Conservation (phyloP, 768 basidiomycete genomes). For the Termitomyces sp. region DNA sequence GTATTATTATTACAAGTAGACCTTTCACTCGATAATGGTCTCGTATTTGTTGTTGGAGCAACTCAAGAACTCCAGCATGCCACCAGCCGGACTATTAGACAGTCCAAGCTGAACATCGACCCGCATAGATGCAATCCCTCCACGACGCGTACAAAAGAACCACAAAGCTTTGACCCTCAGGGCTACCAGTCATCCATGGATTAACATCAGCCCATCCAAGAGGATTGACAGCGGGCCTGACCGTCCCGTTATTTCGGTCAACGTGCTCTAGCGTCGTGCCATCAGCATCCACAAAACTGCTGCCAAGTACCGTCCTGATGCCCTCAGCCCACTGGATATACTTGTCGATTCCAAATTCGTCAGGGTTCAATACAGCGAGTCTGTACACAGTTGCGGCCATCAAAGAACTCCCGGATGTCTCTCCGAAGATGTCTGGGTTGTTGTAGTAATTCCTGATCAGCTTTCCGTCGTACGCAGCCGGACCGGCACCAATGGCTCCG, state of each 20-base stretch:
- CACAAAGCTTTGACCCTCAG: neutral
- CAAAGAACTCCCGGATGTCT: conserved; percentile 18
- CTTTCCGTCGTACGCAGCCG: conserved; percentile 8
- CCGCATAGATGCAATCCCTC: neutral
- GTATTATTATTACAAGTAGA: neutral
- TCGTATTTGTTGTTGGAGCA: neutral
- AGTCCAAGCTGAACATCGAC: neutral
- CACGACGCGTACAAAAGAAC: neutral
- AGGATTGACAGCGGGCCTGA: conserved; percentile 32
- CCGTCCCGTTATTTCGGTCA: conserved; percentile 25
- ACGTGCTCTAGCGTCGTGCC: conserved; percentile 18
- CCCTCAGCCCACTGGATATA: conserved; percentile 34
- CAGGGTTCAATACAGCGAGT: conserved; percentile 29
- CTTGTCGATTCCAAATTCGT: conserved; percentile 17
- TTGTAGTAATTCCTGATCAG: conserved; percentile 17
- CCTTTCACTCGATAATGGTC: neutral
- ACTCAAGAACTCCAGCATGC: neutral
- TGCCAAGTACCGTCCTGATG: conserved; percentile 23
- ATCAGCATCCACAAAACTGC: conserved; percentile 3
- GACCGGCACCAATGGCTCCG: conserved; percentile 12
- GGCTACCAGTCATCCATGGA: conserved; percentile 19
- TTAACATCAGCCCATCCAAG: conserved; percentile 25
- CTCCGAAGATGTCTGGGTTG: conserved; percentile 16
- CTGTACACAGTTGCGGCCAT: conserved; percentile 21
- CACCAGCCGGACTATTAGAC: neutral